Evolutionary conservation across 495 filamentous ascomycete species (phyloP), one percentile per base, ranked within the genome.

Genomic region (Podospora australis): DNA sequence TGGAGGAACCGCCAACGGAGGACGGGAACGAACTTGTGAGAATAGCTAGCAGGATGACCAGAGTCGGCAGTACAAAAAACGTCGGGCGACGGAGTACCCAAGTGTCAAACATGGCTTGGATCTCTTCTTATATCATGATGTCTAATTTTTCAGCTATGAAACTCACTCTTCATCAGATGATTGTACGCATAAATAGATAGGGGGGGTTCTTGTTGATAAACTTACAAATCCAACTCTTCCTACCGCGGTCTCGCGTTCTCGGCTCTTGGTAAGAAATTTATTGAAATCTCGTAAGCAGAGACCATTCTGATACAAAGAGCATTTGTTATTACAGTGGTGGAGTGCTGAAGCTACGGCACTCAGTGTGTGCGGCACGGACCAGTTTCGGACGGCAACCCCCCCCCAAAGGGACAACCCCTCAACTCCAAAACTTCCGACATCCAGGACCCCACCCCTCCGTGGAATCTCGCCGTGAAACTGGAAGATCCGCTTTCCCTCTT

Each of bases 41-140:
- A 17, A 51, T 9, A 39, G 53, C 53, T 46, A 55, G 38, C 21
- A 55, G 48, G 22, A 55, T 24, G 11, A 52, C 34, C 1, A 38
- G n/a, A 17, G 26, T 11, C 8, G 53, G 29, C 23, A 55, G 21
- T 17, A 51, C 13, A 10, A 48, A 40, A 20, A 44, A 40, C 7
- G 32, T 36, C 6, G 25, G 44, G 7, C 50, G 48, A 35, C 53
- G 25, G 10, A 44, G 40, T 16, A 42, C 24, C 46, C 41, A 46
- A 20, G 30, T 36, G 16, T 26, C 32, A 23, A 40, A 48, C 48
- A 51, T 48, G 22, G 19, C n/a, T n/a, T 28, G 21, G 11, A 3
- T 11, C 29, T 23, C 9, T 21, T 21, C 4, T 24, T 3, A 36
- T 16, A 36, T 22, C n/a, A 23, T 20, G 13, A 40, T 16, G 13